Evolutionary conservation across 2,329 filamentous ascomycete species (phyloP).

Genomic region (Nemania sp.): DNA sequence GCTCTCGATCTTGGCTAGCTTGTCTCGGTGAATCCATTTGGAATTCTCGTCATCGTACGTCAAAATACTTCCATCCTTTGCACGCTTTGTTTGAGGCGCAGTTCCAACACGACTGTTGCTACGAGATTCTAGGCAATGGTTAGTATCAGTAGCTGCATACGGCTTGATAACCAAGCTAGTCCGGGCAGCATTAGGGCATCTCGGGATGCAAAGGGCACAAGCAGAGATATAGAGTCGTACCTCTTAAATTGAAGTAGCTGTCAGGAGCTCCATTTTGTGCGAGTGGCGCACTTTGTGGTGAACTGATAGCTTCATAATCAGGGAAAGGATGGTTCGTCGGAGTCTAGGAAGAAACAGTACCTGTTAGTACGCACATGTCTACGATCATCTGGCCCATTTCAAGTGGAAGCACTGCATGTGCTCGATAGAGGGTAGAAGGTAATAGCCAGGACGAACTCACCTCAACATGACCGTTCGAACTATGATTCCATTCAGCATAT

Average conservation of each 20-base stretch:
- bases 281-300: constrained; percentile 33
- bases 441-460: constrained; percentile 40
- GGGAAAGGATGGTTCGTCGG: constrained; percentile 45
- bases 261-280: constrained; percentile 45
- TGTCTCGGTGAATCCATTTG: constrained; percentile 89
- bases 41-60: constrained; percentile 67
- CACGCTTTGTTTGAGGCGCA: constrained; percentile 43
- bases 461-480: constrained; percentile 45
- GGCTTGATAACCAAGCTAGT: background rate
- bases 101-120: constrained; percentile 37
- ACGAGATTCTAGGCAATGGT: constrained; percentile 42
- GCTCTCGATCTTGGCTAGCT: constrained; percentile 83
- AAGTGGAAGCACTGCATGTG: background rate
- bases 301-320: constrained; percentile 44
- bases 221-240: constrained; percentile 38
- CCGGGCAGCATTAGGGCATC: background rate
- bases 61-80: constrained; percentile 50
- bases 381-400: background rate
- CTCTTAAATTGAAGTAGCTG: constrained; percentile 44
- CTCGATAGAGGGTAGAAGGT: background rate
- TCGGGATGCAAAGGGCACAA: background rate
- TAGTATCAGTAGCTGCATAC: constrained; percentile 31
- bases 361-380: constrained; percentile 21
- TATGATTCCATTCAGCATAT: constrained; percentile 57
- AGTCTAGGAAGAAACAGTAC: constrained; percentile 35